Conservation (phyloP, 1,139 yeast genomes). For the Suhomyces guaymorum region DNA sequence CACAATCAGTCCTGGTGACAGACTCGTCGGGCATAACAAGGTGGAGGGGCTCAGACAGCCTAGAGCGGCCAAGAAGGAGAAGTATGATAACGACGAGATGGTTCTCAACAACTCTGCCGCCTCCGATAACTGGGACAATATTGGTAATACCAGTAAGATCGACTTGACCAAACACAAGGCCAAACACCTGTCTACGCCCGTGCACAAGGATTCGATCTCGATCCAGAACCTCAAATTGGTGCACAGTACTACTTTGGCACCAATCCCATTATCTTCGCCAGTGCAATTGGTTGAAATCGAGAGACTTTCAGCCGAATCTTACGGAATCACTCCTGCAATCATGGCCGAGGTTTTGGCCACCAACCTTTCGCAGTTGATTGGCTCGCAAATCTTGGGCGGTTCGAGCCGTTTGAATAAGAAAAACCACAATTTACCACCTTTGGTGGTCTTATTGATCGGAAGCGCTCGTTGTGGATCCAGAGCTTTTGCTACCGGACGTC, state of each 20-base stretch:
- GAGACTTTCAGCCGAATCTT: slow-evolving; percentile 54
- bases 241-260: slow-evolving; percentile 23
- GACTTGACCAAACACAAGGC: slow-evolving; percentile 8
- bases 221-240: slow-evolving; percentile 22
- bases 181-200: slow-evolving; percentile 11
- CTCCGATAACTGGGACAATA: slow-evolving; percentile 58
- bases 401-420: slow-evolving; percentile 52
- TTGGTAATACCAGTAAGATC: slow-evolving; percentile 27
- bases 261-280: slow-evolving; percentile 70
- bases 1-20: slow-evolving; percentile 55
- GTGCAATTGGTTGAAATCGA: slow-evolving; percentile 82
- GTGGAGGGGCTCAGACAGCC: slow-evolving; percentile 24
- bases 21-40: slow-evolving; percentile 79
- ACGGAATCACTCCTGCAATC: slow-evolving; percentile 49
- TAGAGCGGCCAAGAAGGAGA: slow-evolving; percentile 39
- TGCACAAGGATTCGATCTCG: slow-evolving; percentile 5
- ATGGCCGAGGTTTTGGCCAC: slow-evolving; percentile 74
- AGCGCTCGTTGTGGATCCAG: slow-evolving; percentile 73
- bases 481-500: slow-evolving; percentile 80
- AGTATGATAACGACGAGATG: slow-evolving; percentile 75
- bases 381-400: slow-evolving; percentile 66
- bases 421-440: slow-evolving; percentile 78
- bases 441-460: slow-evolving; percentile 71
- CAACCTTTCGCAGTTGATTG: slow-evolving; percentile 60
- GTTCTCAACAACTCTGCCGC: slow-evolving; percentile 51